These are phyloP conservation scores for Przewalskia tangutica DNA, from an alignment of 257 asterid genomes.

Conservation along the genomic window DNA sequence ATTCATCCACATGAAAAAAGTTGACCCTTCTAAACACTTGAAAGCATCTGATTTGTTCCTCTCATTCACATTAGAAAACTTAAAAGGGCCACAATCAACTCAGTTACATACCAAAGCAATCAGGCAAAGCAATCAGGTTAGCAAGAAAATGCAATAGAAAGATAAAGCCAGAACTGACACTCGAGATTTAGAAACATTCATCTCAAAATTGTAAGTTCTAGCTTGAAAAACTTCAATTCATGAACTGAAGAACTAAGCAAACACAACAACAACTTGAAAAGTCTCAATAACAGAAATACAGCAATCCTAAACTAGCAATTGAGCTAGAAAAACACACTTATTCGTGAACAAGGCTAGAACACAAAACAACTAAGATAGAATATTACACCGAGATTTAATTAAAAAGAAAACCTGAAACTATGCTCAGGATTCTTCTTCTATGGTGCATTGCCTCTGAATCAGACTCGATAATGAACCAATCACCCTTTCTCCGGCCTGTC, in stretches of 20 bases:
- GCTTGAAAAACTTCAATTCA: neutral
- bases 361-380: constrained; percentile 4
- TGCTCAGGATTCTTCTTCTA: constrained; percentile 35
- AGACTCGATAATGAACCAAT: constrained; percentile 26
- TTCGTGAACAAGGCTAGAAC: neutral
- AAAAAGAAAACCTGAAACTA: constrained; percentile 42
- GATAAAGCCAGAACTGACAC: constrained; percentile 13
- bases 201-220: neutral
- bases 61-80: neutral
- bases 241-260: constrained; percentile 15
- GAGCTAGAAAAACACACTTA: constrained; percentile 23
- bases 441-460: constrained; percentile 25
- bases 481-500: constrained; percentile 9
- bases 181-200: neutral
- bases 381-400: constrained; percentile 3
- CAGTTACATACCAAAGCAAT: constrained; percentile 3
- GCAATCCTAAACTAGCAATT: constrained; percentile 13
- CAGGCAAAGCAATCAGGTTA: neutral
- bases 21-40: constrained; percentile 16
- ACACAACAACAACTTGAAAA: constrained; percentile 7
- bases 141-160: neutral
- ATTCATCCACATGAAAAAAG: constrained; percentile 2
- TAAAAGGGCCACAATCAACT: constrained; percentile 17
- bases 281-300: constrained; percentile 21
- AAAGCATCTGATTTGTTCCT: constrained; percentile 15